Conservation (phyloP, 164 flowering plant genomes). For the Magnolia officinalis region DNA sequence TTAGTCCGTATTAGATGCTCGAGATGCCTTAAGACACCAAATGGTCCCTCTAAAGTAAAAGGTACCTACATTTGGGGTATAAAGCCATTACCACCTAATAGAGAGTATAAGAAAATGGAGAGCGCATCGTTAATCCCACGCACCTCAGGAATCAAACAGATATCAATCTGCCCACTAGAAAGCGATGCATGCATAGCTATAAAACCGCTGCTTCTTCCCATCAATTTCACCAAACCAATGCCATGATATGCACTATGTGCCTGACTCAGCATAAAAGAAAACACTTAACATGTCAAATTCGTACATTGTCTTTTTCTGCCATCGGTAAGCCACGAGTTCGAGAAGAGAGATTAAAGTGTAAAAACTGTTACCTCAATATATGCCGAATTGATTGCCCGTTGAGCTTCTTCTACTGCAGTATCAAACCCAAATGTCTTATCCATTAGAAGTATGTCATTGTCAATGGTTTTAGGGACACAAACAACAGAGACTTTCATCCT, state of each 20-base stretch:
- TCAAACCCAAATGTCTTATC: constrained; percentile 54
- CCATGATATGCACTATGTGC: constrained; percentile 50
- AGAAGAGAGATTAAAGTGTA: neutral
- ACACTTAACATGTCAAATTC: neutral
- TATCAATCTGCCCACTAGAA: constrained; percentile 43
- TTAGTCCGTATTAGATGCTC: constrained; percentile 37
- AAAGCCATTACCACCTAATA: constrained; percentile 2
- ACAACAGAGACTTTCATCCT: constrained; percentile 40
- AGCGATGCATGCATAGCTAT: constrained; percentile 53
- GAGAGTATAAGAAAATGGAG: neutral
- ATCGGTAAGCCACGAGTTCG: neutral
- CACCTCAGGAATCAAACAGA: constrained; percentile 51
- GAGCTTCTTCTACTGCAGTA: constrained; percentile 51
- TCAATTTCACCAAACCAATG: constrained; percentile 43
- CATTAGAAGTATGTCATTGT: constrained; percentile 47
- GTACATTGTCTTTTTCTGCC: neutral
- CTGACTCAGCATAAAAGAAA: constrained; percentile 14
- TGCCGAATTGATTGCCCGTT: constrained; percentile 48
- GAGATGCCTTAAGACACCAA: constrained; percentile 37
- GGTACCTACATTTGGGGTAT: constrained; percentile 24
- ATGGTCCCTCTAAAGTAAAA: constrained; percentile 35
- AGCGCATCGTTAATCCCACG: neutral
- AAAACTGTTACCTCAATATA: constrained; percentile 37
- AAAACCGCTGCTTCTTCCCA: constrained; percentile 54
- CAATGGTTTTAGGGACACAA: constrained; percentile 49